Evolutionary conservation across 1,139 yeast genomes (phyloP).

Genomic region (Yamadazyma blattariae): DNA sequence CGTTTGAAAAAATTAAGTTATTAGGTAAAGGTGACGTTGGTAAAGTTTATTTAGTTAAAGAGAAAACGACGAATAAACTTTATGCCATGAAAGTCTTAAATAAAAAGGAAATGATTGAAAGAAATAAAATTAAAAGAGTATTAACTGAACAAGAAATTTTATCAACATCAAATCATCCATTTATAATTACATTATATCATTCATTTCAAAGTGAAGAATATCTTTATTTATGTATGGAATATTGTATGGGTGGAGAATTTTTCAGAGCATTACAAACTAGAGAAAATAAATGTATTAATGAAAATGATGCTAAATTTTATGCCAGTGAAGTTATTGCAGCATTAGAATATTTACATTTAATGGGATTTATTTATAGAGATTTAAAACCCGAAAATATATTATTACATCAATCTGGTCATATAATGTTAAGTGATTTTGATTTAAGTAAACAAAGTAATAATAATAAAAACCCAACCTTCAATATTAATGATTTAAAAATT

Average conservation of each 20-base stretch:
- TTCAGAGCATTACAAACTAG: constrained; percentile 94
- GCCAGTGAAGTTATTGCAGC: constrained; percentile 99
- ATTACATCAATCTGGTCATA: constrained; percentile 93
- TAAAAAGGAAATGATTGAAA: constrained; percentile 90
- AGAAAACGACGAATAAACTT: constrained; percentile 67
- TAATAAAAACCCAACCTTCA: constrained; percentile 10
- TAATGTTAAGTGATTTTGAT: constrained; percentile 96
- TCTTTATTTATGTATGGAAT: constrained; percentile 96
- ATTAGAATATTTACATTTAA: constrained; percentile 85
- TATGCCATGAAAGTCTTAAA: constrained; percentile 92
- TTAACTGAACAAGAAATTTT: constrained; percentile 95
- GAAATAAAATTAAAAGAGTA: constrained; percentile 92
- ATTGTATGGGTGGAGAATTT: constrained; percentile 99
- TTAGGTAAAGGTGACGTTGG: constrained; percentile 99
- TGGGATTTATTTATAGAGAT: constrained; percentile 96
- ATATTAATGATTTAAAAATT: constrained; percentile 34
- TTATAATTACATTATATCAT: constrained; percentile 92
- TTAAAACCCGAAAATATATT: constrained; percentile 93
- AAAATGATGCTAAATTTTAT: constrained; percentile 87
- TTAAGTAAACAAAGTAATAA: constrained; percentile 80
- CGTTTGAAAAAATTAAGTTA: constrained; percentile 83
- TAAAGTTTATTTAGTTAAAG: constrained; percentile 87
- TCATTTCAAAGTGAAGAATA: constrained; percentile 94
- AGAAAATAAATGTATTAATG: constrained; percentile 79
- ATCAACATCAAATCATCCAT: constrained; percentile 95